Evolutionary conservation across 345 rosid genomes (phyloP), one percentile per base, ranked within the genome.

Genomic region (Alliaria petiolata): DNA sequence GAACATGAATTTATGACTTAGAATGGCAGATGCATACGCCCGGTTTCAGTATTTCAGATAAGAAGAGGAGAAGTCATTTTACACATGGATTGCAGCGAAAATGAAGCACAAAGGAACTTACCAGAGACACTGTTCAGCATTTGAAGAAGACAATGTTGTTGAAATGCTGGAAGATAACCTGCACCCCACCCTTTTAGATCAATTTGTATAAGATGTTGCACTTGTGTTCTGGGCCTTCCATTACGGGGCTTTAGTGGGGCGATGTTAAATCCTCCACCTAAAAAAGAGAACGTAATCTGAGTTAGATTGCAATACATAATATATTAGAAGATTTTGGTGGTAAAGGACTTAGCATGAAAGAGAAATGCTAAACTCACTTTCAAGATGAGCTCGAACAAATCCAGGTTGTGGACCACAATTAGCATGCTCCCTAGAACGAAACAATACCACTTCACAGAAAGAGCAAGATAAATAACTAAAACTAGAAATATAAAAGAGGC

Each of bases 161-260:
- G 97, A 83, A 88, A 95, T 33, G 97, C 86, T 53, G 99, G 84
- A 80, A 80, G 22, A 82, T 92, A 95, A 76, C 98, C 98, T 35
- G 74, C 86, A 47, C 88, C 97, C 99, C 99, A 92, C 49, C 99
- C 99, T 86, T 95, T 95, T 8, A 95, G 82, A 87, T 95, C 99
- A 53, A 95, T 83, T 80, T 95, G 98, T 88, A 92, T 90, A 43
- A 95, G 96, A 74, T 92, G 92, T 74, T 95, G 98, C 71, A 95
- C 96, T 80, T 88, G 98, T 20, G 98, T 71, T 83, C 97, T 84
- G 7, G 93, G 89, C 75, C 84, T 89, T 67, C 92, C 99, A 81
- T 88, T 87, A 26, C 89, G 86, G 47, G 96, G 72, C 79, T 90
- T 87, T 62, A 95, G 76, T 44, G 98, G 98, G 50, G 97, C 81